Evolutionary conservation across 2,329 filamentous ascomycete genomes (phyloP), one percentile per base, ranked within the genome.

Genomic region (Aspergillus spinulosporus): DNA sequence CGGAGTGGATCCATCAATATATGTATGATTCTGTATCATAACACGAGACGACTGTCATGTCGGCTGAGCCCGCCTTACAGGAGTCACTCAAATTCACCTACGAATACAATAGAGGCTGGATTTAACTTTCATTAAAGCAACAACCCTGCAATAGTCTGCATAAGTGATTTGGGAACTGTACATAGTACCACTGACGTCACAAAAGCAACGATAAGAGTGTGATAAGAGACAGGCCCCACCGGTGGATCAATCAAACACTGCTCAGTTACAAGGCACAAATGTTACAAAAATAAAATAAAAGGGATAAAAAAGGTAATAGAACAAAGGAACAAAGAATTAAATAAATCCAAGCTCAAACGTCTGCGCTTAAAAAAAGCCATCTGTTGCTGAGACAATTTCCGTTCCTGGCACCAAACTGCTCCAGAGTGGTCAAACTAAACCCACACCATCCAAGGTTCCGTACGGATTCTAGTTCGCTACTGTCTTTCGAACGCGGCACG

Each of bases 401-500:
- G 44, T 80, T 77, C n/a, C 84, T 50, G 21, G 56, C 37, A 45
- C 58, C 82, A 88, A 91, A 96, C 64, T 85, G 83, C 64, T 92
- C 87, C 43, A 97, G 80, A 26, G 89, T 93, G 49, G 85, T 86
- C 63, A 93, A 82, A 69, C 90, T 89, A 70, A 96, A 96, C 54
- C 92, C 92, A 62, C 95, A 92, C 92, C 92, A 97, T 72, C 92
- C 89, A 50, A 97, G 83, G 67, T 91, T 92, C 73, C 88, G 90
- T 68, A 88, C 79, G 57, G 86, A 80, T 64, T 87, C 84, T 56
- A 83, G 79, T 60, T 89, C 85, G 57, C 82, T 77, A 28, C 81
- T 74, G 39, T 84, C 81, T 60, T 88, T 84, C 45, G 80, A 79
- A 61, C 91, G 88, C 72, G 93, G 90, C 60, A 96, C 82, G 74